Evolutionary conservation across 306 rosid species (phyloP), one percentile per base, ranked within the genome.

Genomic region (Cucurbita maxima): DNA sequence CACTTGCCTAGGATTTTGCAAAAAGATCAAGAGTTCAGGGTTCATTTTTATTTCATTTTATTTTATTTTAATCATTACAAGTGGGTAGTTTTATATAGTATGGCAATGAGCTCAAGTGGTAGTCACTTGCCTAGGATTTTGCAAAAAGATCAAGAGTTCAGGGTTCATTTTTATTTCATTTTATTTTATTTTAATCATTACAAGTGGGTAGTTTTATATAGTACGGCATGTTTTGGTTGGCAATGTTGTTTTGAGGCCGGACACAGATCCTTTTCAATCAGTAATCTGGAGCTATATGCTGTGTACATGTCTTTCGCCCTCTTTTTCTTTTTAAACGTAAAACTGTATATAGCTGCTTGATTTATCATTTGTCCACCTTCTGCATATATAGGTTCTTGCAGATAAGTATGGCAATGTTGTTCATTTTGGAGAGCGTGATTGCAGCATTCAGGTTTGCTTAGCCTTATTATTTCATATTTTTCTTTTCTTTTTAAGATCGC

Each of bases 381-480:
- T 81, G 71, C 81, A 44, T 83, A 16, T 59, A 16, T 88, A 94
- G 99, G 96, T 91, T 78, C 99, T 94, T 74, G 99, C 99, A 0
- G 99, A 94, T 81, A 94, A 86, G 81, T 82, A 61, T 58, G 97
- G 97, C 51, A 94, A 87, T 82, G 99, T 94, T 71, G 90, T 94
- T 84, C 97, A 94, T 87, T 94, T 91, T 82, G 99, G 99, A 60
- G 99, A 94, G 79, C 99, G 96, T 73, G 99, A 94, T 84, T 94
- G 99, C 86, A 94, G 99, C 80, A 94, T 94, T 79, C 99, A 94
- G 97, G 98, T 94, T 80, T 59, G 20, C 4, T 64, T 58, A 71
- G 75, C 62, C n/a, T n/a, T 43, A 51, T 75, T 58, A 14, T 54
- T 59, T 77, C 41, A 67, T 41, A 45, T 67, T 45, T 67, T 3